These are phyloP conservation scores for Tylopilus sp. DNA, from an alignment of 768 basidiomycete genomes.

Conservation along the genomic window DNA sequence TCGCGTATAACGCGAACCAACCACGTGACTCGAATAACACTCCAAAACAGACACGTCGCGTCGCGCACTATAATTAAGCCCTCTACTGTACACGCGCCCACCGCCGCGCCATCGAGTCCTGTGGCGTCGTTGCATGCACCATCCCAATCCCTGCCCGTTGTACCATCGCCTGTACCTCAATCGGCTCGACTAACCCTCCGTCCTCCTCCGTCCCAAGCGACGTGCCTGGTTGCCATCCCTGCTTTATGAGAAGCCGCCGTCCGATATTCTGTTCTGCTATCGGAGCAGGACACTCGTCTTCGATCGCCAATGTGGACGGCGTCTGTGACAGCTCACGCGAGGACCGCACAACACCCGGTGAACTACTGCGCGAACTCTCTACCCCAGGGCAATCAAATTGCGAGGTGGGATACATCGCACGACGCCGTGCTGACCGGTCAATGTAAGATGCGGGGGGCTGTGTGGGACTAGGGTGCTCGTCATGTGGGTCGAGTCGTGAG, in stretches of 20 bases:
- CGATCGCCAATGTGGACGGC: conserved; percentile 13
- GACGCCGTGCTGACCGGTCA: conserved; percentile 70
- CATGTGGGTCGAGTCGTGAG: conserved; percentile 40
- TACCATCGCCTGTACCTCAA: conserved; percentile 42
- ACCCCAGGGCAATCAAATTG: conserved; percentile 53
- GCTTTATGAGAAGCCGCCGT: conserved; percentile 62
- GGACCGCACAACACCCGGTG: conserved; percentile 12
- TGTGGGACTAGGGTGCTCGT: conserved; percentile 10
- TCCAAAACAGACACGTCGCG: conserved; percentile 36
- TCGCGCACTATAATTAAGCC: conserved; percentile 2
- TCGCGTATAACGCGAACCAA: conserved; percentile 37
- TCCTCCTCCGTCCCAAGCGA: conserved; percentile 24
- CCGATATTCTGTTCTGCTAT: conserved; percentile 61
- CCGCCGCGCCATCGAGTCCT: conserved; percentile 28
- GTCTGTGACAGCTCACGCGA: conserved; percentile 21
- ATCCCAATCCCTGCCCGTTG: conserved; percentile 58
- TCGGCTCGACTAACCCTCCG: conserved; percentile 49
- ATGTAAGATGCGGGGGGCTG: conserved; percentile 38
- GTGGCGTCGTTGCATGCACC: conserved; percentile 12
- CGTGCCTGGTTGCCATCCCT: conserved; percentile 73
- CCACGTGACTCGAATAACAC: conserved; percentile 38
- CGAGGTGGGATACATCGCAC: conserved; percentile 53
- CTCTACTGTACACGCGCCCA: conserved; percentile 30
- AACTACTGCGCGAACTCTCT: conserved; percentile 22
- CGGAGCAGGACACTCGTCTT: conserved; percentile 31